These are phyloP conservation scores for Ogataea polymorpha DNA, from an alignment of 805 yeast species.

Conservation along the genomic window DNA sequence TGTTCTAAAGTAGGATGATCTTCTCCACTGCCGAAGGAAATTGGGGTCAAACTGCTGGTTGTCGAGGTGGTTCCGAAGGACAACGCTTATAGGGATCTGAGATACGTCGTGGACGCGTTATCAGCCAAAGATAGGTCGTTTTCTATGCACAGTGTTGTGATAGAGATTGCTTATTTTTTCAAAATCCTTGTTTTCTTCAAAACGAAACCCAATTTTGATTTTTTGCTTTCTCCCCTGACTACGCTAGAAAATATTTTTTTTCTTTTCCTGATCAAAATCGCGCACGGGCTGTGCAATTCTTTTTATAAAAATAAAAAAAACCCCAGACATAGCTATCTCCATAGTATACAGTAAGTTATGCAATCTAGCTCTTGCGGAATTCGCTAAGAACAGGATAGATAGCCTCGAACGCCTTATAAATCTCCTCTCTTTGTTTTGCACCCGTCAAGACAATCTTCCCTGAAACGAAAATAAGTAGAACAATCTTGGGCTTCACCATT, in stretches of 20 bases:
- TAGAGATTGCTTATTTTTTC: neutral
- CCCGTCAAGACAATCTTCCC: constrained; percentile 98
- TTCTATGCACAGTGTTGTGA: neutral
- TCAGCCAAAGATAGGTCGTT: neutral
- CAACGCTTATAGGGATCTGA: neutral
- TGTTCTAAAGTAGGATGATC: neutral
- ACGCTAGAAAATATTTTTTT: neutral
- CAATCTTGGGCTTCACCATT: constrained; percentile 99
- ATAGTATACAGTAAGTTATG: constrained; percentile 9
- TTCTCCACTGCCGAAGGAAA: neutral
- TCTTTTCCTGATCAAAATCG: constrained; percentile 7
- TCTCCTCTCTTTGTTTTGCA: constrained; percentile 98
- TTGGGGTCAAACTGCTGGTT: neutral
- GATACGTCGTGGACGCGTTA: constrained; percentile 1
- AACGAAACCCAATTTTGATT: constrained; percentile 9
- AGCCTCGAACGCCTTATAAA: constrained; percentile 96
- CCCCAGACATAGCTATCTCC: constrained; percentile 7
- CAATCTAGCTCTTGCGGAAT: constrained; percentile 63
- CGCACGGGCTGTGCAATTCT: constrained; percentile 10
- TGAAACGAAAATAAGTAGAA: constrained; percentile 88
- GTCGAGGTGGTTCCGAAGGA: neutral
- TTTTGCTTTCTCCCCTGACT: constrained; percentile 2
- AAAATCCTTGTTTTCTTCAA: constrained; percentile 1
- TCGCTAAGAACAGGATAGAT: constrained; percentile 98
- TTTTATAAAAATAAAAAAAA: neutral